Evolutionary conservation across 176 grass and related monocot species (phyloP), one percentile per base, ranked within the genome.

Genomic region (Triticum timopheevii): DNA sequence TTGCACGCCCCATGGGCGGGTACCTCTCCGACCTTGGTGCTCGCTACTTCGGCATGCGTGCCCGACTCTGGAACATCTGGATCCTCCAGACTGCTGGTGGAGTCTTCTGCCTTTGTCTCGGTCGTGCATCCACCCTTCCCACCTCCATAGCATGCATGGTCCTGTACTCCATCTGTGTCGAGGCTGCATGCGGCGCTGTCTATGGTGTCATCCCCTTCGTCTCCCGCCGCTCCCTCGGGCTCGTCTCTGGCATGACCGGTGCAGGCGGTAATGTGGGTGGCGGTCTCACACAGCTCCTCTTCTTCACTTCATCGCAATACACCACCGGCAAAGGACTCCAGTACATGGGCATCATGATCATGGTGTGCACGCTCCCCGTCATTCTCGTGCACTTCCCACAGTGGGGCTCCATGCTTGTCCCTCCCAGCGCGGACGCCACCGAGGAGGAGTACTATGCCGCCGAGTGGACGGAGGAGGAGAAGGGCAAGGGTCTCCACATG

Each of bases 311-410:
- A 1, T 90, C 89, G 2, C 65, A 28, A 1, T 93, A 98, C 69
- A 88, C 93, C 17, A 98, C 92, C 0, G 84, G 63, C 0, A 90
- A 19, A 5, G 96, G 96, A 0, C 74, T 98, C 0, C 49, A 82
- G 72, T 86, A 89, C 66, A 98, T 98, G 96, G 96, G 96, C 3
- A 85, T 98, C 71, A 98, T 98, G 96, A 83, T 94, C 84, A 98
- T 98, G 86, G 93, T 76, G 4, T 98, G 96, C 88, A 98, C 96
- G 3, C 35, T 91, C 34, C 93, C 96, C 0, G 75, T 92, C 0
- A 30, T 39, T 1, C 38, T 98, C 7, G 93, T 98, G 38, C 96
- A 77, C 58, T 97, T 97, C 82, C 95, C 95, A 8, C 95, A 97
- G 69, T 97, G 95, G 95, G 95, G 95, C 0, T 92, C 93, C 27